These are phyloP conservation scores for Cerioporus squamosus DNA, from an alignment of 1,284 basidiomycete species.

Conservation along the genomic window DNA sequence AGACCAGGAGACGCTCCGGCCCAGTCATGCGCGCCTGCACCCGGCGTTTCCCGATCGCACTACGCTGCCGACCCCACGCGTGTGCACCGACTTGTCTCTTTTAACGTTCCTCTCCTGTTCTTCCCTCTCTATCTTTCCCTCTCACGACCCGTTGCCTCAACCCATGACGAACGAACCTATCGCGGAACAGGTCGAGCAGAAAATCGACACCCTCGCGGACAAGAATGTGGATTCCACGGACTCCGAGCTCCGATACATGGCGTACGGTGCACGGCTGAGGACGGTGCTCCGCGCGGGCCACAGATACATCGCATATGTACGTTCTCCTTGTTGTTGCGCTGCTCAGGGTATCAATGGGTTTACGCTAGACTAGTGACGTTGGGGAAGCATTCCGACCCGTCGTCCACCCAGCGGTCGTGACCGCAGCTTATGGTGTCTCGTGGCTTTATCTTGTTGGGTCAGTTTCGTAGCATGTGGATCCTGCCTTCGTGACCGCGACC, in stretches of 20 bases:
- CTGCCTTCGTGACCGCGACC: background rate
- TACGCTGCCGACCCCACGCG: conserved; percentile 8
- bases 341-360: conserved; percentile 29
- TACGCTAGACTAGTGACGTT: conserved; percentile 79
- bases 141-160: conserved; percentile 14
- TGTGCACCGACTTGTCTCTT: background rate
- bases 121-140: background rate
- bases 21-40: conserved; percentile 3
- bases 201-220: conserved; percentile 63
- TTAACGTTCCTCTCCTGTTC: background rate
- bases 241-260: conserved; percentile 68
- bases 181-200: conserved; percentile 47
- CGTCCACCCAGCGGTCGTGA: conserved; percentile 79
- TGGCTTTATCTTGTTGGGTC: conserved; percentile 80
- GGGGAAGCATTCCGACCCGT: conserved; percentile 94
- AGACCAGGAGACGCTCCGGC: no score
- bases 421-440: conserved; percentile 84
- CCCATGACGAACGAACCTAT: conserved; percentile 16
- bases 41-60: conserved; percentile 15
- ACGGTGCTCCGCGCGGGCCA: conserved; percentile 78
- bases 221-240: conserved; percentile 65
- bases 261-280: conserved; percentile 79
- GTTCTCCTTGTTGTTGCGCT: conserved; percentile 31
- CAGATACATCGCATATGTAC: conserved; percentile 83
- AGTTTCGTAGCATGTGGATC: conserved; percentile 25